phyloP scores from a whole-genome alignment of 208 protist species.

The Crithidia acanthocephali region DNA sequence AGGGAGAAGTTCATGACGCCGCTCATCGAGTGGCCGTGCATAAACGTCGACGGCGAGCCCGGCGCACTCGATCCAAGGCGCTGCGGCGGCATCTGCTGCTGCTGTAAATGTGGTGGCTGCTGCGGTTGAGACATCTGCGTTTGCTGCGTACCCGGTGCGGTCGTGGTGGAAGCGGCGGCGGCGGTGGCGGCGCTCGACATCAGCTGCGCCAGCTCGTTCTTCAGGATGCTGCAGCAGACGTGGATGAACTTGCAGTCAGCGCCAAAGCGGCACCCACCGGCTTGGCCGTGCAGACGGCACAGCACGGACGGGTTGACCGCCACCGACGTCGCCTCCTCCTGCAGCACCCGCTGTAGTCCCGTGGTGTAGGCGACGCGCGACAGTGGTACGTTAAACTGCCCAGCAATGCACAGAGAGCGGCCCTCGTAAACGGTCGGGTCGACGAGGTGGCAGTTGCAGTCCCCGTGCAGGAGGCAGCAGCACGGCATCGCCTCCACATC shows the following conservation, averaged over 20 bases:
- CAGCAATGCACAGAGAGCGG: slow-evolving; percentile 30
- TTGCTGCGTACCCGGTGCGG: not conserved
- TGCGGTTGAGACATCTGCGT: not conserved
- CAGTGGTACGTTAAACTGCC: slow-evolving; percentile 47
- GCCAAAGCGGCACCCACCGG: slow-evolving; percentile 72
- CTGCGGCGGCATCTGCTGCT: not conserved
- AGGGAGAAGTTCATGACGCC: slow-evolving; percentile 6
- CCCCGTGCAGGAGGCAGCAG: slow-evolving; percentile 78
- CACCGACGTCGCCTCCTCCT: slow-evolving; percentile 27
- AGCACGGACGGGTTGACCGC: slow-evolving; percentile 30
- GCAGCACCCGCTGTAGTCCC: slow-evolving; percentile 57
- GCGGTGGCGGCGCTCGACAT: slow-evolving; percentile 20
- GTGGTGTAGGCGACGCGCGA: slow-evolving; percentile 61
- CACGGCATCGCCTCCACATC: slow-evolving; percentile 59
- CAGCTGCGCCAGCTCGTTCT: slow-evolving; percentile 33
- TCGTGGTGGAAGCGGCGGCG: not conserved
- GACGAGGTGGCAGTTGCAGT: slow-evolving; percentile 44
- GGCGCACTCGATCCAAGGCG: slow-evolving; percentile 1
- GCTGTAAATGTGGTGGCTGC: not conserved
- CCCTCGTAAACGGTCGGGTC: slow-evolving; percentile 23
- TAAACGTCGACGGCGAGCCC: slow-evolving; percentile 15
- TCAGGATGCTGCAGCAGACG: slow-evolving; percentile 66
- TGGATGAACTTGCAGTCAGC: slow-evolving; percentile 87
- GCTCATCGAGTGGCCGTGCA: slow-evolving; percentile 5
- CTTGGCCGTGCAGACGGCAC: slow-evolving; percentile 70